Conservation (phyloP, 2,329 filamentous ascomycete species). For the Escovopsis sp. region DNA sequence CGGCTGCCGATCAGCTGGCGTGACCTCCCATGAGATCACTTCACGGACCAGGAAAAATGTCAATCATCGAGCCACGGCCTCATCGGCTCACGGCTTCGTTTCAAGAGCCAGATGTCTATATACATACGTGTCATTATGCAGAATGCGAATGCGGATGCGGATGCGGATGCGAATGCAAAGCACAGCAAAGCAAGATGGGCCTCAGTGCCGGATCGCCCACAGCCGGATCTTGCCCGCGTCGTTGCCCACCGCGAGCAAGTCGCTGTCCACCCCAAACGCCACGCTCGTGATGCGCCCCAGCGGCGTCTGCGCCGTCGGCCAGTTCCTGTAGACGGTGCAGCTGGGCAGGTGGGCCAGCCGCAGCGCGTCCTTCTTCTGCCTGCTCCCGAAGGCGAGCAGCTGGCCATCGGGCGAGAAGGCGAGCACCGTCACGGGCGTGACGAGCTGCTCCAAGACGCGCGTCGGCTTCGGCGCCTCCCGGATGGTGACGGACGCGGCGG, state of each 20-base stretch:
- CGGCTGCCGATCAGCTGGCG: no score
- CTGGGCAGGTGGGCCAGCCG: conserved; percentile 77
- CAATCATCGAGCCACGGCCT: no score
- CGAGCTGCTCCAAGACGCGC: conserved; percentile 68
- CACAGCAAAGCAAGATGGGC: no score
- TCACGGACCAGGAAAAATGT: no score
- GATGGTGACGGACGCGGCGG: conserved; percentile 19
- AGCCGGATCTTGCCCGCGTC: conserved; percentile 75
- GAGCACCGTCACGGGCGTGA: conserved; percentile 67
- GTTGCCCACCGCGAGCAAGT: conserved; percentile 72
- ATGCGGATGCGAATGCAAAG: no score
- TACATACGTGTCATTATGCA: no score
- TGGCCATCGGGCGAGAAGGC: conserved; percentile 82
- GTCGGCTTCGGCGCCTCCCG: conserved; percentile 56
- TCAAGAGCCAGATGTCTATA: no score
- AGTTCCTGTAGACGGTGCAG: conserved; percentile 91
- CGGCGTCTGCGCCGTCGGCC: conserved; percentile 84
- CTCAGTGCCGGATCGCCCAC: conserved; percentile 69
- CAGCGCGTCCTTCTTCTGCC: conserved; percentile 77
- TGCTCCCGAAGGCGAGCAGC: conserved; percentile 70
- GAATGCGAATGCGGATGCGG: no score
- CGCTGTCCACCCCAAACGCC: conserved; percentile 49
- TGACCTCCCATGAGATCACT: no score
- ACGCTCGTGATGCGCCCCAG: conserved; percentile 68
- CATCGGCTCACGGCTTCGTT: background rate